Conservation (phyloP, 176 grass and related monocot species). For the Coix lacrymajobi region DNA sequence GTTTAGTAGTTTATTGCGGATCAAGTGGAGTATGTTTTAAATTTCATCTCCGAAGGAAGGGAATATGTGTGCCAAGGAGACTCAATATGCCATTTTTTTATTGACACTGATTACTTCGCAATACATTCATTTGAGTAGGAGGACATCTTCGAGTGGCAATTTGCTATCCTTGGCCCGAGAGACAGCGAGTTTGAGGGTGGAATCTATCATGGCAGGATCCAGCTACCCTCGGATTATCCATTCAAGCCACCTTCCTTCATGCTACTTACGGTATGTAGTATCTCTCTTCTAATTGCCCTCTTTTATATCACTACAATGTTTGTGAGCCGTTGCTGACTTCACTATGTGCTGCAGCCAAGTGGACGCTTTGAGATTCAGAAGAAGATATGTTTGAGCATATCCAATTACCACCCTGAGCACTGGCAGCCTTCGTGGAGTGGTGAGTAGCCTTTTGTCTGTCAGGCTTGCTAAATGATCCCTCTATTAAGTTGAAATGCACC, state of each 20-base stretch:
- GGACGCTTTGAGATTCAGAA: constrained; percentile 96
- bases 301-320: background rate
- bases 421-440: constrained; percentile 99
- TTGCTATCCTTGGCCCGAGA: constrained; percentile 81
- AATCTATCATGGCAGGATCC: constrained; percentile 95
- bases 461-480: background rate
- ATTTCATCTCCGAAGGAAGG: background rate
- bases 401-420: constrained; percentile 96
- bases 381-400: constrained; percentile 99
- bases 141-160: constrained; percentile 99
- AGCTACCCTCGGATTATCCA: constrained; percentile 88
- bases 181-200: constrained; percentile 98
- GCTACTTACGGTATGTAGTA: constrained; percentile 66
- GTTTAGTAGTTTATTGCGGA: background rate
- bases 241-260: constrained; percentile 97
- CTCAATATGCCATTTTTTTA: background rate
- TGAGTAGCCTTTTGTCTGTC: constrained; percentile 24
- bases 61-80: background rate
- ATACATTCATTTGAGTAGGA: constrained; percentile 41
- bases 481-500: background rate
- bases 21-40: background rate
- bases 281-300: background rate
- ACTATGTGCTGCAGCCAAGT: constrained; percentile 61
- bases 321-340: constrained; percentile 3
- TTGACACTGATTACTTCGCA: background rate